These are phyloP conservation scores for Phanerodontia chrysosporium DNA, from an alignment of 768 basidiomycete genomes.

Conservation along the genomic window DNA sequence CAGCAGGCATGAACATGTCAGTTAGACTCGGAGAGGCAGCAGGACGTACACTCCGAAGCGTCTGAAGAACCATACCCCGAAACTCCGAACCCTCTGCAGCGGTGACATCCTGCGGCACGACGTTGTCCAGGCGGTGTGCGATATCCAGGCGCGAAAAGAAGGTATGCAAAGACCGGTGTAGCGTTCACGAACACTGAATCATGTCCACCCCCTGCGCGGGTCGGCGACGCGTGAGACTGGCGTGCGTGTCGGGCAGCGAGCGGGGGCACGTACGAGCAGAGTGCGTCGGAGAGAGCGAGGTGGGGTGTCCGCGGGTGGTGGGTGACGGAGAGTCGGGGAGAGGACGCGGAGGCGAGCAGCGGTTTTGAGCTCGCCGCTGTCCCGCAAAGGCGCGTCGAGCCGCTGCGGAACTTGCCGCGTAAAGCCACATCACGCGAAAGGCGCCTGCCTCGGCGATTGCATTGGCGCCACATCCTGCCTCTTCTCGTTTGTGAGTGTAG, in stretches of 20 bases:
- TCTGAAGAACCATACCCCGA: conserved; percentile 53
- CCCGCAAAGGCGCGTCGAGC: neutral
- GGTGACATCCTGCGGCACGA: neutral
- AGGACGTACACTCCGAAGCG: conserved; percentile 74
- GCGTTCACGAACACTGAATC: neutral
- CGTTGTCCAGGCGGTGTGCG: neutral
- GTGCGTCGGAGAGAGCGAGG: too few relatives aligned
- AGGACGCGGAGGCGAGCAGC: neutral
- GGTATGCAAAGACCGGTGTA: neutral
- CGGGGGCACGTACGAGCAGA: too few relatives aligned
- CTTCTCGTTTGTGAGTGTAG: neutral
- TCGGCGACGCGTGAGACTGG: neutral
- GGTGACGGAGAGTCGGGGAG: neutral
- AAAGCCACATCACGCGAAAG: neutral
- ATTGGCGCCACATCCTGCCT: neutral
- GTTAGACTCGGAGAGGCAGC: neutral
- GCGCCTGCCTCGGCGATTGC: neutral
- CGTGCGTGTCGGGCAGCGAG: too few relatives aligned
- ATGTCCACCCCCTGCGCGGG: neutral
- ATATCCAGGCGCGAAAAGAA: neutral
- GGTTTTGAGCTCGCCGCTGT: neutral
- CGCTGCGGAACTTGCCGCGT: neutral
- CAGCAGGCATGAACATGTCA: neutral
- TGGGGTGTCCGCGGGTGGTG: neutral
- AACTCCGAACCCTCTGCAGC: conserved; percentile 33